phyloP scores from a whole-genome alignment of 2,329 filamentous ascomycete genomes.

The Drechslerella coelobrocha region DNA sequence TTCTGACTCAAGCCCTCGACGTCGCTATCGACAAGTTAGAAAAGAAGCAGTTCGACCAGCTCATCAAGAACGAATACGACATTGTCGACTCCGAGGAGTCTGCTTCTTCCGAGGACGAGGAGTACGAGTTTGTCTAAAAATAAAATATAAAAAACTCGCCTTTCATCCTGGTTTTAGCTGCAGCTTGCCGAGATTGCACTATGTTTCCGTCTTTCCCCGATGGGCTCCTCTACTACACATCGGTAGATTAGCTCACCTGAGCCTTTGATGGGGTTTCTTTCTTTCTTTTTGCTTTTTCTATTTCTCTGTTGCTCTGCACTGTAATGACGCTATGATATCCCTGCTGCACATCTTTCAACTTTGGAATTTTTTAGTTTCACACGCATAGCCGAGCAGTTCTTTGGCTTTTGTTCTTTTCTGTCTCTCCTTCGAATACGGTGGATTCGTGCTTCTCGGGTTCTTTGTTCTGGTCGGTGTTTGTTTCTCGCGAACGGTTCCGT shows the following conservation, averaged over 20 bases:
- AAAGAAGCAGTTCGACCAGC: constrained; percentile 53
- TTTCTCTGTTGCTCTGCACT: too few species aligned
- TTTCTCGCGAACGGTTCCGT: background rate
- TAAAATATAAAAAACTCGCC: constrained; percentile 12
- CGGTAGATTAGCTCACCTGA: constrained; percentile 15
- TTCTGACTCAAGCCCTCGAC: constrained; percentile 52
- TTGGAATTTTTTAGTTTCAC: constrained; percentile 29
- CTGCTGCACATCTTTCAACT: constrained; percentile 1
- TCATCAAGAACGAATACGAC: constrained; percentile 55
- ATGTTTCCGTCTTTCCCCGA: constrained; percentile 17
- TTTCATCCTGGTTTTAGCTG: background rate
- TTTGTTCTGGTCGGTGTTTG: constrained; percentile 16
- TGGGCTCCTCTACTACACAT: constrained; percentile 5
- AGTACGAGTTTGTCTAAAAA: constrained; percentile 49
- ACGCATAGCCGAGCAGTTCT: constrained; percentile 13
- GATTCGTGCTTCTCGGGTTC: constrained; percentile 19
- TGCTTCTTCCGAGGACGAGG: constrained; percentile 47
- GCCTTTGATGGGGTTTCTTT: constrained; percentile 12
- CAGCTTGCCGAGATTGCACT: background rate
- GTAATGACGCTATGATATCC: constrained; percentile 21
- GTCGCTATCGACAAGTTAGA: constrained; percentile 54
- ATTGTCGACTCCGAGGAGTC: constrained; percentile 52
- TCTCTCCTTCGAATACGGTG: constrained; percentile 36
- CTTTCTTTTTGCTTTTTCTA: constrained; percentile 16
- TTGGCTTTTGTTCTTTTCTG: constrained; percentile 15